Evolutionary conservation across 2,329 filamentous ascomycete genomes (phyloP).

Genomic region (Epichloe baconii): DNA sequence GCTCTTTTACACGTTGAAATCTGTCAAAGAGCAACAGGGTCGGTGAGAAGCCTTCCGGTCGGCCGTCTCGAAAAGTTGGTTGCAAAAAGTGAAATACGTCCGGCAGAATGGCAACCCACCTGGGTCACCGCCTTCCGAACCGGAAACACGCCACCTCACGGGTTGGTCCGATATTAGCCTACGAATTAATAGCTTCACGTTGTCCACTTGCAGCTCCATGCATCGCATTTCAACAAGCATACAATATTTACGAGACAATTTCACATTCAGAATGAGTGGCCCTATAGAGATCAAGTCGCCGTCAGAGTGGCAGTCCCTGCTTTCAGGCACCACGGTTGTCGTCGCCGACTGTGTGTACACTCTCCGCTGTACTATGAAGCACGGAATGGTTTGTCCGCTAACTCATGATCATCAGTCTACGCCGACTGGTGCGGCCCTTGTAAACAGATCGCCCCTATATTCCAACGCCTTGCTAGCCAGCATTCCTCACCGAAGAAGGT

Average conservation of each 20-base stretch:
- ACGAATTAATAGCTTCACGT: not conserved
- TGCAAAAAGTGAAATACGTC: slow-evolving; percentile 8
- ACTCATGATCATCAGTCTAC: slow-evolving; percentile 57
- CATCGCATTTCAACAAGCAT: not conserved
- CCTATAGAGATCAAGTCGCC: slow-evolving; percentile 48
- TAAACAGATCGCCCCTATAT: slow-evolving; percentile 33
- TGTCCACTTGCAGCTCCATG: not conserved
- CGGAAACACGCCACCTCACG: slow-evolving; percentile 2
- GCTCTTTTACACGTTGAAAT: not conserved
- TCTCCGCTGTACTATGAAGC: not conserved
- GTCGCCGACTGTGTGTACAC: slow-evolving; percentile 71
- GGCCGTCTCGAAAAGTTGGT: slow-evolving; percentile 10
- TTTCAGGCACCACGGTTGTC: slow-evolving; percentile 64
- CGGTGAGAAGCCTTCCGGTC: not conserved
- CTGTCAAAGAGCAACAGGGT: not conserved
- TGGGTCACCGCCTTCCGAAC: slow-evolving; percentile 10
- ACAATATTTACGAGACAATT: not conserved
- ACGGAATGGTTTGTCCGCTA: not conserved
- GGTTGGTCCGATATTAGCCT: not conserved
- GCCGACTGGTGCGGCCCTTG: slow-evolving; percentile 39
- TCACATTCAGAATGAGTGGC: slow-evolving; percentile 26
- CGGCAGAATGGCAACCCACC: slow-evolving; percentile 14
- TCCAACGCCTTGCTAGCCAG: slow-evolving; percentile 33
- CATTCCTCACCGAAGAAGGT: slow-evolving; percentile 13
- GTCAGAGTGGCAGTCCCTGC: slow-evolving; percentile 57